A percentile compares a stretch with the other conserved stretches of the same genome.
phyloP scores from a whole-genome alignment of 2,329 filamentous ascomycete genomes.

The Pestalotiopsis sp. region DNA sequence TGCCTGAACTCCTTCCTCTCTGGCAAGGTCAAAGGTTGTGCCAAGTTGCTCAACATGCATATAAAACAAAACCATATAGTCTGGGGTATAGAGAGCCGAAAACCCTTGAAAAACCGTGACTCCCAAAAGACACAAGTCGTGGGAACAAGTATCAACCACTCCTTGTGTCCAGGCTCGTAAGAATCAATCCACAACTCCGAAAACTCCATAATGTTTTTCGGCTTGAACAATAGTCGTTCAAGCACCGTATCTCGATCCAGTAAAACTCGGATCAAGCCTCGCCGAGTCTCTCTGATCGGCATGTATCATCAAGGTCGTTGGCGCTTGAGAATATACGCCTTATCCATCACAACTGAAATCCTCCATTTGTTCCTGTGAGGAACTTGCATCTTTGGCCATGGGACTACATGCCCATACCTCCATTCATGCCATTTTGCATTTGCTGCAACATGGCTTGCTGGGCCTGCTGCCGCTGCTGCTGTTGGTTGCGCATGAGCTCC shows the following conservation, averaged over 20 bases:
- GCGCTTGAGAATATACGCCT: background rate
- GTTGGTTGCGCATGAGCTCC: conserved; percentile 23
- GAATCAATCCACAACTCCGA: background rate
- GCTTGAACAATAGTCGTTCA: background rate
- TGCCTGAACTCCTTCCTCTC: background rate
- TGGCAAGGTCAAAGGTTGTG: background rate
- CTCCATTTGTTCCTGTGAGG: too few species aligned
- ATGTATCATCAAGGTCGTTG: background rate
- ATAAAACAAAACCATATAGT: background rate
- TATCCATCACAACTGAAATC: background rate
- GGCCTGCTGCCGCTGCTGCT: conserved; percentile 21
- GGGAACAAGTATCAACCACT: background rate
- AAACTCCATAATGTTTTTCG: background rate
- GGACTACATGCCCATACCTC: conserved; percentile 33
- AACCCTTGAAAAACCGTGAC: background rate
- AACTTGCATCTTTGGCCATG: too few species aligned
- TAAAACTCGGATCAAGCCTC: too few species aligned
- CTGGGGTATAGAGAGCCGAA: background rate
- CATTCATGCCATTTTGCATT: conserved; percentile 49
- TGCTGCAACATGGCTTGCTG: conserved; percentile 38
- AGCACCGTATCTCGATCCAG: background rate
- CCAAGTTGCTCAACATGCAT: background rate
- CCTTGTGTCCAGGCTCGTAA: background rate
- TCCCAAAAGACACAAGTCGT: background rate
- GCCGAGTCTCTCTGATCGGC: too few species aligned